Evolutionary conservation across 306 rosid genomes (phyloP), one percentile per base, ranked within the genome.

Genomic region (Rosa chinensis): DNA sequence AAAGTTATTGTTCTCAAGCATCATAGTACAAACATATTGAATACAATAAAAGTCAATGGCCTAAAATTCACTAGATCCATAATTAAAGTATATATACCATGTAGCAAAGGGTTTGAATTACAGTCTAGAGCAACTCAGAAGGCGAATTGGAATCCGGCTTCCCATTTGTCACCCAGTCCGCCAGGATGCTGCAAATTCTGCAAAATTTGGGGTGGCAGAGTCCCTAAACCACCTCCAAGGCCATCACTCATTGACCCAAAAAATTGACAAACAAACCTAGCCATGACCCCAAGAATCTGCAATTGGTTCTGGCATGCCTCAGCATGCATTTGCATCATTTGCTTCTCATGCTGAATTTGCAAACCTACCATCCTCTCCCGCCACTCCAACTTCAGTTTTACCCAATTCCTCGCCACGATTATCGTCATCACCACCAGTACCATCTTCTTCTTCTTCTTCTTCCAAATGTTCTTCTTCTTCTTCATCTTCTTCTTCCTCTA

Each of bases 321-420:
- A 0, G 92, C 92, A n/a, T 92, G 97, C 92, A 89, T 80, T 80
- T 91, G 97, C 97, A 89, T 89, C 93, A 89, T 89, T 71, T 92
- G 97, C 80, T 90, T 92, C 86, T 94, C 98, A 35, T 94, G 97
- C 35, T 92, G 94, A 63, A 94, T 85, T 86, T 92, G 98, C 97
- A 94, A 80, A 0, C 84, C 89, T 73, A 90, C 78, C 91, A 92
- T 88, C 82, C 90, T 88, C 83, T 89, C 92, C 86, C 92, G 87
- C 98, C 98, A 94, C 58, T 94, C 95, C 93, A 92, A 89, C 87
- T 23, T n/a, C n/a, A n/a, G n/a, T n/a, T 49, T 49, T 49, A 49
- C 55, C 55, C 20, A 49, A 67, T 37, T 80, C 85, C 43, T 77
- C 87, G 4, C 55, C 75, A 10, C 37, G 70, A 3, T 68, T 56